phyloP scores from a whole-genome alignment of 106 monocot species.

The Phalaenopsis aphrodite region DNA sequence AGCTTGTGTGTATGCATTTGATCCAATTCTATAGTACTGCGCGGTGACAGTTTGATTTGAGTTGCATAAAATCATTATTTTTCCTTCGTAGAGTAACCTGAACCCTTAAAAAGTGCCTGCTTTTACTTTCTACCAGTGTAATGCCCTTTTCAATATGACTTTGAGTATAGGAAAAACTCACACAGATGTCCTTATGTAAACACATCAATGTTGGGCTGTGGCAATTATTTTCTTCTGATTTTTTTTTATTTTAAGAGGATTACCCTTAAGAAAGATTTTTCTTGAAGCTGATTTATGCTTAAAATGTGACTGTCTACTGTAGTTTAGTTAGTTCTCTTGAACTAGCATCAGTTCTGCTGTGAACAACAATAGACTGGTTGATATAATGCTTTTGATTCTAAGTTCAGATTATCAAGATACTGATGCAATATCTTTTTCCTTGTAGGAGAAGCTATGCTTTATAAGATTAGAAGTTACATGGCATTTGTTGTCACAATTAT shows the following conservation, averaged over 20 bases:
- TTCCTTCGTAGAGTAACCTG: background rate
- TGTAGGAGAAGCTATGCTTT: background rate
- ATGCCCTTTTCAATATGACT: background rate
- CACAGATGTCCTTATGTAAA: background rate
- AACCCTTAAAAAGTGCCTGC: background rate
- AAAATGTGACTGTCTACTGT: background rate
- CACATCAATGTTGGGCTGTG: background rate
- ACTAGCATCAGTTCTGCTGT: background rate
- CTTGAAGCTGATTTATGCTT: background rate
- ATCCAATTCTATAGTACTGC: background rate
- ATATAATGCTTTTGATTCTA: background rate
- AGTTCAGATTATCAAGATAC: background rate
- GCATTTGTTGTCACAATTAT: no score
- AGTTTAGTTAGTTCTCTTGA: background rate
- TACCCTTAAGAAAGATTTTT: background rate
- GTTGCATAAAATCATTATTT: background rate
- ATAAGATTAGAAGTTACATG: background rate
- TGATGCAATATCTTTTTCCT: background rate
- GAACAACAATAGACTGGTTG: background rate
- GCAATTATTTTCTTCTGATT: conserved; percentile 1
- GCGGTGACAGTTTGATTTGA: background rate
- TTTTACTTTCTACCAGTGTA: background rate
- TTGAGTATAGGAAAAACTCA: background rate
- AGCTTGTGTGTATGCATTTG: background rate
- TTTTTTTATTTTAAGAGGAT: background rate